phyloP scores from a whole-genome alignment of 2,329 filamentous ascomycete genomes.

The Amylocarpus encephaloides region DNA sequence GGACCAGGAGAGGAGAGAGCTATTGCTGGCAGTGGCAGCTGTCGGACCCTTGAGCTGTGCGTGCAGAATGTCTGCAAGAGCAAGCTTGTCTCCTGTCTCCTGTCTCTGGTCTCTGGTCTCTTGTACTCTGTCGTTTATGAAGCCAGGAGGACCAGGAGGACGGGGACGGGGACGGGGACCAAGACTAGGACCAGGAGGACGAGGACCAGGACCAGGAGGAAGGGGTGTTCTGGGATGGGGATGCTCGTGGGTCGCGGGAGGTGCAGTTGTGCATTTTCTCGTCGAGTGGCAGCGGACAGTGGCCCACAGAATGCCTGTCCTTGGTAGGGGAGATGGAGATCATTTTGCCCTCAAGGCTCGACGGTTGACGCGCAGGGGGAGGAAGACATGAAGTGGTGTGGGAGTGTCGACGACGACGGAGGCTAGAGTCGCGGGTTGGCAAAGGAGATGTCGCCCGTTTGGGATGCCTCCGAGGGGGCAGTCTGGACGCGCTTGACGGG shows the following conservation, averaged over 20 bases:
- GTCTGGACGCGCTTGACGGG: no score
- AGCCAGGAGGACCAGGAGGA: no score
- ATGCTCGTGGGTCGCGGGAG: conserved; percentile 1
- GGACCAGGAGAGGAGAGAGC: background rate
- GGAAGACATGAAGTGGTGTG: conserved; percentile 1
- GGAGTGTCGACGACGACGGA: background rate
- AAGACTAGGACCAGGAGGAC: no score
- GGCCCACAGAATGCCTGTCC: conserved; percentile 1
- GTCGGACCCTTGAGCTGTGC: no score
- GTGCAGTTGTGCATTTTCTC: conserved; percentile 9
- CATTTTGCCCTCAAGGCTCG: conserved; percentile 20
- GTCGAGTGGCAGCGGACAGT: background rate
- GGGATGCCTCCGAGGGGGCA: no score
- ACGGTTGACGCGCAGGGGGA: background rate
- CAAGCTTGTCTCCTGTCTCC: background rate
- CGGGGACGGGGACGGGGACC: no score
- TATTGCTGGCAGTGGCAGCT: background rate
- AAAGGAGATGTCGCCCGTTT: no score
- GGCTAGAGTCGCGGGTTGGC: no score
- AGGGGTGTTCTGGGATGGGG: conserved; percentile 23
- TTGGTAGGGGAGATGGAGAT: conserved; percentile 15
- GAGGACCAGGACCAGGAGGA: no score
- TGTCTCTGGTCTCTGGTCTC: background rate
- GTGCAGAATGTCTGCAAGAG: no score
- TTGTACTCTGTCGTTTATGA: no score